A percentile compares a stretch with the other conserved stretches of the same genome.
phyloP scores from a whole-genome alignment of 1,139 yeast genomes.

The Magnusiomyces sp. region DNA sequence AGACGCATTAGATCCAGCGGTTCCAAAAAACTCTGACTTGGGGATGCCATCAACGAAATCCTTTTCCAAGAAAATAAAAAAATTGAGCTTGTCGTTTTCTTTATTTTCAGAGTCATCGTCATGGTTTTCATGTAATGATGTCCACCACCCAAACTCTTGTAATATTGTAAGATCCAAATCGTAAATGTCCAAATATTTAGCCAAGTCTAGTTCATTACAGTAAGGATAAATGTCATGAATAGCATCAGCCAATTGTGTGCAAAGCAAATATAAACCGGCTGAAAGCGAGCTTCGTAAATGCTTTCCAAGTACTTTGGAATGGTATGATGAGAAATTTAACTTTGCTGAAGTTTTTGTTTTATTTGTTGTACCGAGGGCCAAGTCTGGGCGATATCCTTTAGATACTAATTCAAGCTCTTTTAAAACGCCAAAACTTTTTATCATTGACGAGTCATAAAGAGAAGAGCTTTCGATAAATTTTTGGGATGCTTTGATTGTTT shows the following conservation, averaged over 20 bases:
- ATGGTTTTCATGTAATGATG: conserved; percentile 13
- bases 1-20: conserved; percentile 25
- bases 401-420: conserved; percentile 34
- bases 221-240: conserved; percentile 25
- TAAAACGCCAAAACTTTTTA: conserved; percentile 28
- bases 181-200: conserved; percentile 38
- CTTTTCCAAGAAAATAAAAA: too few relatives aligned
- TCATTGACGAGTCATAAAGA: conserved; percentile 28
- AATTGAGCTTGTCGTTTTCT: too few relatives aligned
- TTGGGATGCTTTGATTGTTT: conserved; percentile 27
- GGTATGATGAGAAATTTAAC: too few relatives aligned
- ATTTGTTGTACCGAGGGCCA: conserved; percentile 7
- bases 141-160: conserved; percentile 15
- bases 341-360: neutral
- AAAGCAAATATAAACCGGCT: conserved; percentile 25
- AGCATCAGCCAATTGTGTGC: conserved; percentile 23
- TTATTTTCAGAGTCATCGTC: conserved; percentile 19
- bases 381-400: conserved; percentile 28
- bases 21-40: conserved; percentile 21
- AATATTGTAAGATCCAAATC: conserved; percentile 27
- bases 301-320: conserved; percentile 21
- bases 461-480: conserved; percentile 26
- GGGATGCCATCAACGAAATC: conserved; percentile 14
- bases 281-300: conserved; percentile 28
- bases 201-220: conserved; percentile 31